Evolutionary conservation across 805 yeast species (phyloP), one percentile per base, ranked within the genome.

Genomic region (Barnettozyma vustinii): DNA sequence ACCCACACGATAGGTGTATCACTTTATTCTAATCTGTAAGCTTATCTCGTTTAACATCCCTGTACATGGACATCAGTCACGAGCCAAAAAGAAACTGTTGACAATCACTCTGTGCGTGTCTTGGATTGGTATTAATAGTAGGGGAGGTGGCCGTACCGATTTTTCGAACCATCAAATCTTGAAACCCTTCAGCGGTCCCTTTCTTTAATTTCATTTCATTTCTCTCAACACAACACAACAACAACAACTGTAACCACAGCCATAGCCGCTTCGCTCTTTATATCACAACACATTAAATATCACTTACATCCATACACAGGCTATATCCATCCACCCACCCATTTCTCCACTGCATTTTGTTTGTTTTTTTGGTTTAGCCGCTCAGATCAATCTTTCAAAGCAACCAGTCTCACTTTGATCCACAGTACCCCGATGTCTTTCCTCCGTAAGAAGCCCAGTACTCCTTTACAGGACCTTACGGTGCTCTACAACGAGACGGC

Each of bases 401-500:
- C 33, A 30, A 30, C 16, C 33, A 9, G 33, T 30, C 33, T 4
- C 33, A 30, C 12, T 9, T 30, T 30, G 16, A 30, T 30, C 16
- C 21, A 36, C 23, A 36, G 12, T 23, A 36, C 13, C 2, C 16
- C 25, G 30, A 78, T 78, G 80, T 71, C 70, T 54, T 73, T 76
- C 53, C 70, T 77, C 53, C 73, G 83, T 59, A 81, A 75, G 64
- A 79, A 71, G 55, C 85, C 87, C 30, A 77, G 79, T 25, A 77
- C 77, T 53, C 79, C 84, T 20, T 61, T 77, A n/a, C 79, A 80
- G 15, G 81, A 75, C 55, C 71, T 85, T 20, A 74, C 80, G 42
- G 81, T 76, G 45, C 63, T 83, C 1, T 84, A 84, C 63, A 75
- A 79, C 54, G 84, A 80, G 51, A 72, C 79, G 44, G 84, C 87